Evolutionary conservation across 2,329 filamentous ascomycete genomes (phyloP).

Genomic region (Fusarium tricinctum): DNA sequence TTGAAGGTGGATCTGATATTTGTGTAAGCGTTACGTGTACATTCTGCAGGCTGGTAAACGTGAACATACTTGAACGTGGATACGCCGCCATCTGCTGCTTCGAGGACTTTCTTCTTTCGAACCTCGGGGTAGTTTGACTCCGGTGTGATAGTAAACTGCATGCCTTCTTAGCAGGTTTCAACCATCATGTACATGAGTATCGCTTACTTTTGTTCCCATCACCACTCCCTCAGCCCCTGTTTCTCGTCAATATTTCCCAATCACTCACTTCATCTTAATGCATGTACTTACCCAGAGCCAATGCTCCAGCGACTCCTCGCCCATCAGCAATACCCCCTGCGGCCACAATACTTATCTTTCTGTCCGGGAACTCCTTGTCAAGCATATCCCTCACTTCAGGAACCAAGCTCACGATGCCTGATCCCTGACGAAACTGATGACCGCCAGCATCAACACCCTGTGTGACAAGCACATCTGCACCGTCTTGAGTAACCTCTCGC

Average conservation of each 20-base stretch:
- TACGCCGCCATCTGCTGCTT: slow-evolving; percentile 59
- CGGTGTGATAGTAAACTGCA: slow-evolving; percentile 59
- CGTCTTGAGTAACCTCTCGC: slow-evolving; percentile 61
- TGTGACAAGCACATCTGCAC: slow-evolving; percentile 70
- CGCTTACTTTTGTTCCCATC: slow-evolving; percentile 60
- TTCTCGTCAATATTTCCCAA: neutral
- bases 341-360: slow-evolving; percentile 62
- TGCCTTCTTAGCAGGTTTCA: slow-evolving; percentile 33
- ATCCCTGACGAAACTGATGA: slow-evolving; percentile 69
- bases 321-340: slow-evolving; percentile 72
- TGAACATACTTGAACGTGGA: slow-evolving; percentile 61
- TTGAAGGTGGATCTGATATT: slow-evolving; percentile 57
- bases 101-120: slow-evolving; percentile 58
- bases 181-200: neutral
- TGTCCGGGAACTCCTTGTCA: slow-evolving; percentile 53
- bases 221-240: slow-evolving; percentile 60
- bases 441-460: slow-evolving; percentile 76
- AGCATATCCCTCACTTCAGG: slow-evolving; percentile 69
- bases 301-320: slow-evolving; percentile 67
- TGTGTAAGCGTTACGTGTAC: neutral
- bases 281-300: slow-evolving; percentile 64
- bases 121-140: slow-evolving; percentile 60
- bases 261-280: neutral
- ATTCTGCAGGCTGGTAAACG: neutral
- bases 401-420: slow-evolving; percentile 68